Conservation (phyloP, 768 basidiomycete species). For the Termitomyces sp. region DNA sequence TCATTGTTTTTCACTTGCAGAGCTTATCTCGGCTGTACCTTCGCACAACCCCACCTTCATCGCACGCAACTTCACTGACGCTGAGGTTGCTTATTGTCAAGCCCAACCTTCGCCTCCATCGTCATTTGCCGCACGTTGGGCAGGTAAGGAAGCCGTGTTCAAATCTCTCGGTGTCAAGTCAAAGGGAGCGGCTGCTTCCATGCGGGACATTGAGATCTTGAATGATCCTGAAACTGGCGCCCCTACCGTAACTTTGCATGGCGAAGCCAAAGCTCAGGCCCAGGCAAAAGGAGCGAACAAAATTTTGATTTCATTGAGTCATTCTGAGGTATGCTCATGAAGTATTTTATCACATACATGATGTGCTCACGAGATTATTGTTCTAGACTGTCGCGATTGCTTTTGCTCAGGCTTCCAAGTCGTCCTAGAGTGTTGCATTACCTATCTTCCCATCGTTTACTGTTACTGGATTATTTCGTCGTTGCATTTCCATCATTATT, state of each 20-base stretch:
- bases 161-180: constrained; percentile 89
- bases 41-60: constrained; percentile 86
- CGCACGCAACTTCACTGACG: constrained; percentile 65
- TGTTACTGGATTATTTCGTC: constrained; percentile 11
- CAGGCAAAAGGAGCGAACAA: constrained; percentile 63
- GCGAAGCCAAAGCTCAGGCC: constrained; percentile 74
- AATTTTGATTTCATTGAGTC: constrained; percentile 82
- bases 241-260: constrained; percentile 72
- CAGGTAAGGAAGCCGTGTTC: constrained; percentile 95
- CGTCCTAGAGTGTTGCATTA: constrained; percentile 15
- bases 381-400: constrained; percentile 76
- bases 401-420: constrained; percentile 70
- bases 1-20: constrained; percentile 29
- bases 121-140: constrained; percentile 96
- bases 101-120: constrained; percentile 81
- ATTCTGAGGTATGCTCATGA: constrained; percentile 68
- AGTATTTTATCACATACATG: neutral
- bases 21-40: constrained; percentile 89
- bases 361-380: constrained; percentile 10
- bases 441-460: neutral
- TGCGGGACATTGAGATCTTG: constrained; percentile 97
- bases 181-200: constrained; percentile 88
- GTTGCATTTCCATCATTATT: constrained; percentile 4
- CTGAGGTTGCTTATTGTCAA: constrained; percentile 62
- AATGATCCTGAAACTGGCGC: constrained; percentile 66